Conservation (phyloP, 2,329 filamentous ascomycete genomes). For the Tolypocladium ovalisporum region DNA sequence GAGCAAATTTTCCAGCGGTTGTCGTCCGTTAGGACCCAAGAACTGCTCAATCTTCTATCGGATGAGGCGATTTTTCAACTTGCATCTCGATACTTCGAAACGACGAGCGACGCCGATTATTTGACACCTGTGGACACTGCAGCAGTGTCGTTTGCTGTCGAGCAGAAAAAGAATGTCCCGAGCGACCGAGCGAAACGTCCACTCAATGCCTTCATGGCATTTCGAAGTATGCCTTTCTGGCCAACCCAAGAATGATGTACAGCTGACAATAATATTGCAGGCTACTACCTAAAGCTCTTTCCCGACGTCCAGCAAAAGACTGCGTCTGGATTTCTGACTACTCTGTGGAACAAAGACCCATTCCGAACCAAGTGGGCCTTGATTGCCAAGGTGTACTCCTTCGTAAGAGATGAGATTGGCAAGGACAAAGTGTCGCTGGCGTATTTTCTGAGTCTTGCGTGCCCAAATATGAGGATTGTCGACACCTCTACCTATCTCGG, state of each 20-base stretch:
- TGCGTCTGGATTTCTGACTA: slow-evolving; percentile 36
- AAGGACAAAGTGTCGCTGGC: slow-evolving; percentile 33
- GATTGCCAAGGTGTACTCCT: slow-evolving; percentile 43
- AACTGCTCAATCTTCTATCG: slow-evolving; percentile 9
- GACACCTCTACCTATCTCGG: slow-evolving; percentile 32
- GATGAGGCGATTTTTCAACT: slow-evolving; percentile 12
- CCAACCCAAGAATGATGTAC: neutral
- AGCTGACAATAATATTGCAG: slow-evolving; percentile 16
- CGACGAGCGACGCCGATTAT: neutral
- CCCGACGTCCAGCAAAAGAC: slow-evolving; percentile 37
- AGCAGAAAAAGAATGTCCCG: neutral
- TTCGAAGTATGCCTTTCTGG: slow-evolving; percentile 13
- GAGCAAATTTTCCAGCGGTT: slow-evolving; percentile 8
- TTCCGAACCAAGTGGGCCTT: slow-evolving; percentile 41
- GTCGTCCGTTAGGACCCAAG: slow-evolving; percentile 4
- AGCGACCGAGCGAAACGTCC: slow-evolving; percentile 14
- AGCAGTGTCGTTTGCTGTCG: neutral
- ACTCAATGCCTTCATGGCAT: slow-evolving; percentile 22
- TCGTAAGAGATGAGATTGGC: slow-evolving; percentile 37
- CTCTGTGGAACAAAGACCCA: slow-evolving; percentile 37
- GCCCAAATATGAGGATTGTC: slow-evolving; percentile 34
- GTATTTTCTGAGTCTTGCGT: slow-evolving; percentile 32
- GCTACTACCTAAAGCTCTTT: slow-evolving; percentile 35
- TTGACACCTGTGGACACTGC: neutral
- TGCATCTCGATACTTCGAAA: slow-evolving; percentile 7